Conservation (phyloP, 2,329 filamentous ascomycete species). For the Nakataea oryzae region DNA sequence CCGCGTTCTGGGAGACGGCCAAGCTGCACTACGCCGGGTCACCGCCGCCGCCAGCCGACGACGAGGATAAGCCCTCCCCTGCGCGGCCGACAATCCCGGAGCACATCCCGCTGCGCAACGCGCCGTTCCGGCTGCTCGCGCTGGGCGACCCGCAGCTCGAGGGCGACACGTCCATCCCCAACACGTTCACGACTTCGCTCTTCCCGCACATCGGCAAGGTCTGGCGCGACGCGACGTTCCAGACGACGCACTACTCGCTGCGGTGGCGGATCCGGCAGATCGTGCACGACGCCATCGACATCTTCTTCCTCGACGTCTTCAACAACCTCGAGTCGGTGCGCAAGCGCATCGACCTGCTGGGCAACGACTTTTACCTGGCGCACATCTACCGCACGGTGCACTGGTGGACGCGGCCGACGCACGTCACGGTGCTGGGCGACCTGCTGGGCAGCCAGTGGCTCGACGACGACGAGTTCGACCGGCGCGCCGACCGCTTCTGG, state of each 20-base stretch:
- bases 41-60: constrained; percentile 8
- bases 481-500: constrained; percentile 69
- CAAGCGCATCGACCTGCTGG: constrained; percentile 79
- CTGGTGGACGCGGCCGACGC: constrained; percentile 80
- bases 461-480: constrained; percentile 69
- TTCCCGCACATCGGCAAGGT: constrained; percentile 43
- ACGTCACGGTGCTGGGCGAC: constrained; percentile 83
- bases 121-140: constrained; percentile 78
- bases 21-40: constrained; percentile 29
- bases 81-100: not conserved
- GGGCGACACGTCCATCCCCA: constrained; percentile 75
- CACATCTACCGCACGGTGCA: constrained; percentile 79
- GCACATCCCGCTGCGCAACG: constrained; percentile 23
- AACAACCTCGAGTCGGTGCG: constrained; percentile 54
- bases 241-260: constrained; percentile 32
- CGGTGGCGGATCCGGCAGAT: constrained; percentile 41
- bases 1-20: constrained; percentile 27
- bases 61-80: not conserved
- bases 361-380: constrained; percentile 89
- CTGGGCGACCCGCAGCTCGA: constrained; percentile 91
- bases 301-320: constrained; percentile 58
- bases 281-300: constrained; percentile 48
- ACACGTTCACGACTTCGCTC: constrained; percentile 32
- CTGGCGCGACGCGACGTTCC: constrained; percentile 34
- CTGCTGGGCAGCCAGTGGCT: constrained; percentile 95